Conservation (phyloP, 1,139 yeast genomes). For the Lodderomyces oxycetoniae region DNA sequence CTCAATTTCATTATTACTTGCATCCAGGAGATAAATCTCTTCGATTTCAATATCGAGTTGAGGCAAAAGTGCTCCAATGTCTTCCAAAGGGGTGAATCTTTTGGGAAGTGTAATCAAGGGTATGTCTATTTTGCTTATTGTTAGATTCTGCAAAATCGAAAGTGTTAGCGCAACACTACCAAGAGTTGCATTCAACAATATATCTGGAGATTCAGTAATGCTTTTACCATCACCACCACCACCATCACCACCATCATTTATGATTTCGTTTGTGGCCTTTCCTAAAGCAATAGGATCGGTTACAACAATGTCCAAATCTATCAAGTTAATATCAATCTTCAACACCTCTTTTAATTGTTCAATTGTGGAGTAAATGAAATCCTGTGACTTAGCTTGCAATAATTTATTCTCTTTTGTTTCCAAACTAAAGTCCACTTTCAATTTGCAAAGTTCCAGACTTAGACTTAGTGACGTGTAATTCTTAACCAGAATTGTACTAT, state of each 20-base stretch:
- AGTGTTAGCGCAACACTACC: conserved; percentile 19
- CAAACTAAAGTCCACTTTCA: conserved; percentile 4
- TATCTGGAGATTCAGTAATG: conserved; percentile 3
- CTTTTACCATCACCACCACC: neutral
- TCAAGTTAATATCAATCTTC: conserved; percentile 11
- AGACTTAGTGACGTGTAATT: conserved; percentile 4
- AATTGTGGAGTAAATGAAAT: conserved; percentile 2
- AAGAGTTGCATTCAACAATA: conserved; percentile 16
- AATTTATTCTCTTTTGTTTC: conserved; percentile 1
- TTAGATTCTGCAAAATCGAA: conserved; percentile 18
- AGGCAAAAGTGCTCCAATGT: conserved; percentile 12
- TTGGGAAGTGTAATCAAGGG: conserved; percentile 7
- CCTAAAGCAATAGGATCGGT: conserved; percentile 17
- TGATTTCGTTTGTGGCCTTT: conserved; percentile 12
- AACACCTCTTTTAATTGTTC: conserved; percentile 7
- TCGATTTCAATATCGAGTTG: conserved; percentile 21
- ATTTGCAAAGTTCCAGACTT: conserved; percentile 1
- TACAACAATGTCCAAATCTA: conserved; percentile 14
- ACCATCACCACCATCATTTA: conserved; percentile 9
- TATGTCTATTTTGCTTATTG: conserved; percentile 16
- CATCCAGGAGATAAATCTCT: conserved; percentile 21
- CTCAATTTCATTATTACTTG: conserved; percentile 18
- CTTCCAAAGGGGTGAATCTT: neutral
- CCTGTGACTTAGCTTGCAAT: conserved; percentile 5
- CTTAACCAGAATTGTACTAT: neutral